phyloP scores from a whole-genome alignment of 2,329 filamentous ascomycete species.

The Fusarium irregulare region DNA sequence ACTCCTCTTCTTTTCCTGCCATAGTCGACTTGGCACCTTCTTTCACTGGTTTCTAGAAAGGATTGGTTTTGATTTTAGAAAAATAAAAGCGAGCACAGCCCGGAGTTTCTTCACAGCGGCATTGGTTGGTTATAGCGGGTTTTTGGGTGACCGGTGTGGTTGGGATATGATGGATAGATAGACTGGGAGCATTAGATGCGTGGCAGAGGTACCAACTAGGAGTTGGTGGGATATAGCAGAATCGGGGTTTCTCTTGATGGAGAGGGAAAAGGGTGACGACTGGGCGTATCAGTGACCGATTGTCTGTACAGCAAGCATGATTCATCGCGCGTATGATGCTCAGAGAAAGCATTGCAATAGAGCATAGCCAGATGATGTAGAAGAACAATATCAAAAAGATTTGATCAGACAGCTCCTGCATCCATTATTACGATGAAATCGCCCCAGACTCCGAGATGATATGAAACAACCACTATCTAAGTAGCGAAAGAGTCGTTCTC shows the following conservation, averaged over 20 bases:
- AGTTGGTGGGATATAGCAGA: not conserved
- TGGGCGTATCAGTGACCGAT: not conserved
- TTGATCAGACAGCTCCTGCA: no score
- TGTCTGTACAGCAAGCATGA: not conserved
- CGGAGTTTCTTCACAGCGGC: conserved; percentile 37
- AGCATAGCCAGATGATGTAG: not conserved
- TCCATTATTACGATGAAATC: not conserved
- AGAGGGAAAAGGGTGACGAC: not conserved
- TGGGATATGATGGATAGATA: conserved; percentile 6
- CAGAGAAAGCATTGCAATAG: not conserved
- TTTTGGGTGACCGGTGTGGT: not conserved
- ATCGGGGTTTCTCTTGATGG: not conserved
- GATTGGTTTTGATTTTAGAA: conserved; percentile 19
- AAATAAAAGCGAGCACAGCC: conserved; percentile 37
- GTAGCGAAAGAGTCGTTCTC: not conserved
- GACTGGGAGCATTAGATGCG: not conserved
- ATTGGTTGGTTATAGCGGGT: conserved; percentile 17
- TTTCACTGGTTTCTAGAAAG: conserved; percentile 18
- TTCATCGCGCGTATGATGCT: not conserved
- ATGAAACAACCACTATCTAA: not conserved
- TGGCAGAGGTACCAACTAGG: not conserved
- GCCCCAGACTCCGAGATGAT: not conserved
- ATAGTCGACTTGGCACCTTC: conserved; percentile 9
- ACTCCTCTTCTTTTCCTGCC: conserved; percentile 3
- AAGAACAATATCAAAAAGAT: not conserved